These are phyloP conservation scores for Fusarium keratoplasticum DNA, from an alignment of 2,329 filamentous ascomycete genomes.

Conservation along the genomic window DNA sequence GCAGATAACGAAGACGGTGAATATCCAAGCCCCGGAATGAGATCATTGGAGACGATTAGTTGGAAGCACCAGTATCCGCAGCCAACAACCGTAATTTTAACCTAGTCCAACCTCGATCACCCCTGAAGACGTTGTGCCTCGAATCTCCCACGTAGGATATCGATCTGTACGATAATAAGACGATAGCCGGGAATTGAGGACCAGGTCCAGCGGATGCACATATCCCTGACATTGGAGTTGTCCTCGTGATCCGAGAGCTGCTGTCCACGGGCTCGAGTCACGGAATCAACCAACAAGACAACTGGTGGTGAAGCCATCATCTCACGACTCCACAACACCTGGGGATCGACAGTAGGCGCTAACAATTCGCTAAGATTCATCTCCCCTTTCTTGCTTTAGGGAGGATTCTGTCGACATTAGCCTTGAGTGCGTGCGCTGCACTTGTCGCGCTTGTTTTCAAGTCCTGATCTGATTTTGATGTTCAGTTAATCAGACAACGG, in stretches of 20 bases:
- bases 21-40: constrained; percentile 4
- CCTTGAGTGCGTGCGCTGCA: neutral
- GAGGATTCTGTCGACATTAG: neutral
- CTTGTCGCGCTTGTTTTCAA: neutral
- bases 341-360: neutral
- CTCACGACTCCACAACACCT: neutral
- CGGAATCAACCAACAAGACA: neutral
- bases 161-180: neutral
- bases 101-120: neutral
- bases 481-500: neutral
- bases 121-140: neutral
- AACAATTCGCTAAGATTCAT: constrained; percentile 3
- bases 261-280: neutral
- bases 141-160: neutral
- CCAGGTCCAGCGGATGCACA: neutral
- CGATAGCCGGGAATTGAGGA: neutral
- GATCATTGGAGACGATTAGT: constrained; percentile 1
- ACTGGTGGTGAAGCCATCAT: neutral
- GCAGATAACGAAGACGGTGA: neutral
- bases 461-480: constrained; percentile 4
- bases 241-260: neutral
- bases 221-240: neutral
- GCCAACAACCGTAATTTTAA: constrained; percentile 1
- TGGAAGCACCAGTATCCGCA: neutral
- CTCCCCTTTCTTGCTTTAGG: neutral